Percentiles rank a stretch among this genome's conserved stretches.
These are phyloP conservation scores for Bimuria novae-zelandiae DNA, from an alignment of 2,329 filamentous ascomycete species.

Conservation along the genomic window DNA sequence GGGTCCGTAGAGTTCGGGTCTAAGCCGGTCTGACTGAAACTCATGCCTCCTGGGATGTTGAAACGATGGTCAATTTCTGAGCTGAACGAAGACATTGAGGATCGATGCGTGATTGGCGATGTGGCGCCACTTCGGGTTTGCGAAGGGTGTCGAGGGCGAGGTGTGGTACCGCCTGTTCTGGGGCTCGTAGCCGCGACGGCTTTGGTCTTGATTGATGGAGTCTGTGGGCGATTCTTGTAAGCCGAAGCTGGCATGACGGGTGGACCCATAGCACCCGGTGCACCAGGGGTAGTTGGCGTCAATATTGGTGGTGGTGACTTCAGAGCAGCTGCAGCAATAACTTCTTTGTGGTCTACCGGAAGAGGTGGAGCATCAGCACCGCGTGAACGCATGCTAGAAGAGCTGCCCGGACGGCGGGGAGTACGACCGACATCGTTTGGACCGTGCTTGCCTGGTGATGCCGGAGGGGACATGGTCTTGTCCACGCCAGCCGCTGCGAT, in stretches of 20 bases:
- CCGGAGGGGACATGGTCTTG: conserved; percentile 37
- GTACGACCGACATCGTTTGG: conserved; percentile 35
- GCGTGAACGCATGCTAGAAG: conserved; percentile 66
- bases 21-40: conserved; percentile 61
- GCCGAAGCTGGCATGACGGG: conserved; percentile 83
- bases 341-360: conserved; percentile 80
- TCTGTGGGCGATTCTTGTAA: conserved; percentile 55
- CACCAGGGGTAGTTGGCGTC: conserved; percentile 46
- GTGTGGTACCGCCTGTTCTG: conserved; percentile 59
- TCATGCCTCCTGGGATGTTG: conserved; percentile 62
- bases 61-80: conserved; percentile 93
- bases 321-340: conserved; percentile 76
- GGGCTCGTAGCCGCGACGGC: conserved; percentile 52
- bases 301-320: conserved; percentile 49
- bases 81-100: conserved; percentile 92
- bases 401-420: conserved; percentile 69
- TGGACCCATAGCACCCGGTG: conserved; percentile 82
- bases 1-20: conserved; percentile 76
- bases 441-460: conserved; percentile 40
- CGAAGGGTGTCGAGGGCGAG: conserved; percentile 49
- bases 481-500: conserved; percentile 37
- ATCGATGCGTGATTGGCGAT: conserved; percentile 66
- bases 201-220: conserved; percentile 48
- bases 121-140: conserved; percentile 53
- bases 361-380: conserved; percentile 68